Conservation (phyloP, 2,329 filamentous ascomycete species). For the Aureobasidium sp. region DNA sequence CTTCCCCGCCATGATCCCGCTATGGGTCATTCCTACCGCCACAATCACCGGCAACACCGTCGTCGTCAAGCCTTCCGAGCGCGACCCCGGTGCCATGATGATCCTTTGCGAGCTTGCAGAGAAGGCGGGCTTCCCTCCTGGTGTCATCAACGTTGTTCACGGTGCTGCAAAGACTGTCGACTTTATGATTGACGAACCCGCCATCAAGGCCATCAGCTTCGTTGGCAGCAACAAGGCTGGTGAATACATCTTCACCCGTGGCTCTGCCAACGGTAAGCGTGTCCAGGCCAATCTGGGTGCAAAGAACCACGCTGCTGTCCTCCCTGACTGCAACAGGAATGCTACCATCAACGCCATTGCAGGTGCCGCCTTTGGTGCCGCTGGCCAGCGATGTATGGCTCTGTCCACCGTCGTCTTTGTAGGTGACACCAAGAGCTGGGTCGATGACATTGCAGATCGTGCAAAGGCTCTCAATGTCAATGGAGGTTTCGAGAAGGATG, state of each 20-base stretch:
- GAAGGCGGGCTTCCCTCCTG: slow-evolving; percentile 74
- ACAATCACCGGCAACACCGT: slow-evolving; percentile 78
- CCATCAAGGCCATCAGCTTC: slow-evolving; percentile 81
- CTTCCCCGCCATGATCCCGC: slow-evolving; percentile 86
- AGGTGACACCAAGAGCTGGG: slow-evolving; percentile 77
- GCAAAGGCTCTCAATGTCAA: slow-evolving; percentile 68
- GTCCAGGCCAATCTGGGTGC: slow-evolving; percentile 82
- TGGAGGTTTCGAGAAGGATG: slow-evolving; percentile 72
- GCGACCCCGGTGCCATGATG: slow-evolving; percentile 77
- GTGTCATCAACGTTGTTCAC: slow-evolving; percentile 78
- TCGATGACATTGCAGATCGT: slow-evolving; percentile 67
- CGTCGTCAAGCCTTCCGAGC: slow-evolving; percentile 79
- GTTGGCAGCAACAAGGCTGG: slow-evolving; percentile 83
- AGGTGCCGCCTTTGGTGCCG: slow-evolving; percentile 77
- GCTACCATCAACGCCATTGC: slow-evolving; percentile 78
- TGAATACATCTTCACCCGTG: slow-evolving; percentile 76
- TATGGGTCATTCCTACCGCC: slow-evolving; percentile 85
- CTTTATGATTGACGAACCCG: slow-evolving; percentile 78
- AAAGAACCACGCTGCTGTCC: slow-evolving; percentile 80
- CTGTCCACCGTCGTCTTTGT: slow-evolving; percentile 77
- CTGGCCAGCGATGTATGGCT: slow-evolving; percentile 82
- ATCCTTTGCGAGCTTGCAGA: slow-evolving; percentile 73
- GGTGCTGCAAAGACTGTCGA: slow-evolving; percentile 74
- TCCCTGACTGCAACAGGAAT: slow-evolving; percentile 86
- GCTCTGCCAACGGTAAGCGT: slow-evolving; percentile 78